Percentiles rank a stretch among this genome's conserved stretches.
Conservation (phyloP, 768 basidiomycete genomes). For the button mushroom (Agaricus bisporus) region DNA sequence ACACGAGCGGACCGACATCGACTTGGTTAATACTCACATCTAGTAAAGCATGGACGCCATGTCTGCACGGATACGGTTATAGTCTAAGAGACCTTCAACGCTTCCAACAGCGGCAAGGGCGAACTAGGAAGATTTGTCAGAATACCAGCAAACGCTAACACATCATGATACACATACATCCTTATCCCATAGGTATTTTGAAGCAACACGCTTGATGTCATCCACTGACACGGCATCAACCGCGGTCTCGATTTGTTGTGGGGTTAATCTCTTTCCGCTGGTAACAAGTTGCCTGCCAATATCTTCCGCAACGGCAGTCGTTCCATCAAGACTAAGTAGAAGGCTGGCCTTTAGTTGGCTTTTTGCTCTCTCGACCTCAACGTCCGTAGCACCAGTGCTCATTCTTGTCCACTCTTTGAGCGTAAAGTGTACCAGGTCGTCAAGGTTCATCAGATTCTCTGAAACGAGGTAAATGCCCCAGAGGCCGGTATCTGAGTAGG, state of each 20-base stretch:
- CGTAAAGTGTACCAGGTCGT: slow-evolving; percentile 91
- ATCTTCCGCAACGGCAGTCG: slow-evolving; percentile 95
- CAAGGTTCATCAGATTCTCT: slow-evolving; percentile 91
- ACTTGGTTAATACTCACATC: slow-evolving; percentile 15
- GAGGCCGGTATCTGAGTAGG: slow-evolving; percentile 96
- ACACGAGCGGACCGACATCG: neutral
- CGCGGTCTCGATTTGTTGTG: slow-evolving; percentile 89
- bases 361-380: slow-evolving; percentile 96
- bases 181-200: slow-evolving; percentile 97
- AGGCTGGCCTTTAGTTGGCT: slow-evolving; percentile 96
- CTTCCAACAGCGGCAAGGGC: slow-evolving; percentile 87
- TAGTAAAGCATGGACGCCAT: slow-evolving; percentile 79
- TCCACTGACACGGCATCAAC: slow-evolving; percentile 84
- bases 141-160: slow-evolving; percentile 7
- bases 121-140: slow-evolving; percentile 23
- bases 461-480: slow-evolving; percentile 98
- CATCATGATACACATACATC: slow-evolving; percentile 50
- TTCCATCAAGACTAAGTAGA: slow-evolving; percentile 86
- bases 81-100: slow-evolving; percentile 90
- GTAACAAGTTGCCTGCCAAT: slow-evolving; percentile 98
- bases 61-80: slow-evolving; percentile 82
- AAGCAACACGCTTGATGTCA: slow-evolving; percentile 93
- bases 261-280: slow-evolving; percentile 83
- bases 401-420: slow-evolving; percentile 95
- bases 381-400: slow-evolving; percentile 76